A percentile compares a stretch with the other conserved stretches of the same genome.
Evolutionary conservation across 495 filamentous ascomycete genomes (phyloP).

Genomic region (Clavariopsis aquatica): DNA sequence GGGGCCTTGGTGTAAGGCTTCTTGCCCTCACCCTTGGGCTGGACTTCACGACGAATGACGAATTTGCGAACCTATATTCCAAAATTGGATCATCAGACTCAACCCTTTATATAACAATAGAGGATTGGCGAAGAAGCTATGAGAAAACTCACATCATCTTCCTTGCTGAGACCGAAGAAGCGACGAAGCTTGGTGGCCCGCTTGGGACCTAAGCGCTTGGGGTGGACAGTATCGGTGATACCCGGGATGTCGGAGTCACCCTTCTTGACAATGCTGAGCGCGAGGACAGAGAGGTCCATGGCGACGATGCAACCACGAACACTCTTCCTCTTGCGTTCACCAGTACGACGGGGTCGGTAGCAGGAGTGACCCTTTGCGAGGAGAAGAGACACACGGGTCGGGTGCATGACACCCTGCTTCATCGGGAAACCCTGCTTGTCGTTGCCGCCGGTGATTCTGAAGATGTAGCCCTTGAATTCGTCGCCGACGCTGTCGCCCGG

Average conservation of each 20-base stretch:
- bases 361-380: constrained; percentile 91
- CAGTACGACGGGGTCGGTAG: constrained; percentile 95
- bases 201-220: constrained; percentile 98
- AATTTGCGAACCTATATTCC: constrained; percentile 83
- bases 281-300: constrained; percentile 89
- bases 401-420: constrained; percentile 99
- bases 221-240: constrained; percentile 92
- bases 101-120: constrained; percentile 24
- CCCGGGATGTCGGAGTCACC: constrained; percentile 91
- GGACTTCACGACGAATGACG: constrained; percentile 97
- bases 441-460: constrained; percentile 98
- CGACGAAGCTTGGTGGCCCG: constrained; percentile 97
- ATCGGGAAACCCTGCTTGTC: constrained; percentile 99
- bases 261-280: constrained; percentile 94
- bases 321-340: constrained; percentile 98
- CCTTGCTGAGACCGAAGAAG: constrained; percentile 99
- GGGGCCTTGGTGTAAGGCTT: constrained; percentile 98
- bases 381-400: constrained; percentile 94
- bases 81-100: constrained; percentile 15
- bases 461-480: constrained; percentile 98
- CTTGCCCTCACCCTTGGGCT: constrained; percentile 90
- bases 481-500: constrained; percentile 89
- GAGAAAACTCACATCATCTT: constrained; percentile 91
- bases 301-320: constrained; percentile 98
- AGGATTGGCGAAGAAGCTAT: constrained; percentile 50